phyloP scores from a whole-genome alignment of 2,329 filamentous ascomycete species.

The Fusarium pilosicola region DNA sequence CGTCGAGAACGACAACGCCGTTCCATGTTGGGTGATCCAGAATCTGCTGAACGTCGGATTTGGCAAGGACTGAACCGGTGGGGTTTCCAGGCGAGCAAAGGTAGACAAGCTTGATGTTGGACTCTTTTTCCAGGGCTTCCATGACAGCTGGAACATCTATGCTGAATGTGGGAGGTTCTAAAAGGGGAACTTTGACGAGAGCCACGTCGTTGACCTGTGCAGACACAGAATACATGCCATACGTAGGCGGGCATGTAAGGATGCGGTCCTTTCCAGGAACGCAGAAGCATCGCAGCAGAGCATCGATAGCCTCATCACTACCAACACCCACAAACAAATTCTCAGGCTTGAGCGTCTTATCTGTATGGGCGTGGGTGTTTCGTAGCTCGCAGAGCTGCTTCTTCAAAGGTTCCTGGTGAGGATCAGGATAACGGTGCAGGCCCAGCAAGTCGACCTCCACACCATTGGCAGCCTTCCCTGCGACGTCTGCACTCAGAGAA shows the following conservation, averaged over 20 bases:
- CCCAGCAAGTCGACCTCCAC: slow-evolving; percentile 75
- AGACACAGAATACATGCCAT: slow-evolving; percentile 97
- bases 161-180: slow-evolving; percentile 75
- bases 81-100: slow-evolving; percentile 96
- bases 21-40: slow-evolving; percentile 94
- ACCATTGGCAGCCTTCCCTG: slow-evolving; percentile 50
- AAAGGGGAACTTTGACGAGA: slow-evolving; percentile 86
- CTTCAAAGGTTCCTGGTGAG: slow-evolving; percentile 90
- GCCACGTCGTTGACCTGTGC: slow-evolving; percentile 93
- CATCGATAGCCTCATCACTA: slow-evolving; percentile 96
- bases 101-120: slow-evolving; percentile 86
- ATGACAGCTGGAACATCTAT: slow-evolving; percentile 77
- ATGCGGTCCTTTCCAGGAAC: slow-evolving; percentile 87
- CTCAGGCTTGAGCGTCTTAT: slow-evolving; percentile 76
- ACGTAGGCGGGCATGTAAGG: slow-evolving; percentile 93
- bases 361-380: slow-evolving; percentile 84
- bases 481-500: slow-evolving; percentile 64
- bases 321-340: slow-evolving; percentile 96
- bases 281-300: slow-evolving; percentile 93
- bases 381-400: slow-evolving; percentile 86
- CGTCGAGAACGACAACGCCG: slow-evolving; percentile 90
- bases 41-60: slow-evolving; percentile 76
- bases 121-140: slow-evolving; percentile 66
- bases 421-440: slow-evolving; percentile 94
- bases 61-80: slow-evolving; percentile 81